Percentiles rank a stretch among this genome's conserved stretches.
phyloP scores from a whole-genome alignment of 2,329 filamentous ascomycete genomes.

The Cladosporium halotolerans region DNA sequence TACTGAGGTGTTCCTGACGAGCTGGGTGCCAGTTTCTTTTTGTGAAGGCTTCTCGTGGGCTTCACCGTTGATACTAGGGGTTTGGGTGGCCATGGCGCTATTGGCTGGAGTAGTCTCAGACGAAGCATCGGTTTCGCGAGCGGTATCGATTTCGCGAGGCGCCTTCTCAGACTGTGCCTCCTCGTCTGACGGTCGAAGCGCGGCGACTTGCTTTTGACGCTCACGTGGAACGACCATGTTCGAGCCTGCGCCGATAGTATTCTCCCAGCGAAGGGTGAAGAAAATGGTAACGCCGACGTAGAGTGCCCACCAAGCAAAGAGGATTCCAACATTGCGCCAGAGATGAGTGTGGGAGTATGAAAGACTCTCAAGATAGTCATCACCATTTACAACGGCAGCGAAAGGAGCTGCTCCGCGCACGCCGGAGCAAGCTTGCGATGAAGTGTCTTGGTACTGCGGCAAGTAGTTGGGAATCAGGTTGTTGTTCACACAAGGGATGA shows the following conservation, averaged over 20 bases:
- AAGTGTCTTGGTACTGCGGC: constrained; percentile 35
- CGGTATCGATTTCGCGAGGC: neutral
- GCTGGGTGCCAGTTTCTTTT: neutral
- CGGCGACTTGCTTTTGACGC: constrained; percentile 36
- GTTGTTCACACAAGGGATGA: constrained; percentile 51
- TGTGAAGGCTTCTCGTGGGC: neutral
- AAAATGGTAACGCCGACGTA: constrained; percentile 54
- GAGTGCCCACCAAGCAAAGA: constrained; percentile 58
- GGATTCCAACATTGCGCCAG: constrained; percentile 59
- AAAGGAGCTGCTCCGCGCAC: constrained; percentile 54
- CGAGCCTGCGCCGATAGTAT: constrained; percentile 25
- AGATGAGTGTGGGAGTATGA: constrained; percentile 38
- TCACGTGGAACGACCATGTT: constrained; percentile 57
- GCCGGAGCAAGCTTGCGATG: constrained; percentile 35
- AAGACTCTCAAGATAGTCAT: constrained; percentile 53
- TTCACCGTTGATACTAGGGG: constrained; percentile 5
- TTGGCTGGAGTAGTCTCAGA: constrained; percentile 5
- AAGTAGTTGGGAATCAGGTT: constrained; percentile 26
- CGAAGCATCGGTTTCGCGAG: constrained; percentile 1
- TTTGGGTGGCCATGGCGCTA: constrained; percentile 4
- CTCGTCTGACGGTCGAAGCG: constrained; percentile 49
- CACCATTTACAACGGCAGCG: constrained; percentile 51
- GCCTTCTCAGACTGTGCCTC: constrained; percentile 16
- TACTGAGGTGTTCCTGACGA: constrained; percentile 18
- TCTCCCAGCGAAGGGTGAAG: constrained; percentile 52